Base-by-base conservation (phyloP, 2,329 filamentous ascomycete genomes). In the Colletotrichum neosansevieriae region DNA sequence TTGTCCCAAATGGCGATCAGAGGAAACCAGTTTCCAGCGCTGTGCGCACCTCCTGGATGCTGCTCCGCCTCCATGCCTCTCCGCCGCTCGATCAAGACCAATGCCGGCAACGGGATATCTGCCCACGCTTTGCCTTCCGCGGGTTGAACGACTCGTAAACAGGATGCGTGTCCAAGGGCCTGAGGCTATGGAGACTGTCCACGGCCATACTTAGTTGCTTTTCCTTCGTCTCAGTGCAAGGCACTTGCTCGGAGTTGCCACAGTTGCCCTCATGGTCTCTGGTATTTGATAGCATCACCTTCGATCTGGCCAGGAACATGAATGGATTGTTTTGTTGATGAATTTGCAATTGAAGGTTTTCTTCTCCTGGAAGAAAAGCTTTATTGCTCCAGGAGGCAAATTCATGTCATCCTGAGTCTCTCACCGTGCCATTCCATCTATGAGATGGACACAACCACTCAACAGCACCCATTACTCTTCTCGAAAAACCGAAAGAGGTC, bases 381-480 rank as follows among this genome's bases (percentile, higher is more conserved):
- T 29, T 29, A 7, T 29, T 29, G 29, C 29, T 29, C 29, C 29
- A 4, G 32, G 24, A 2, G 24, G 49, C 44, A 9, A 45, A 29
- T 9, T 32, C 4, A 38, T 54, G 60, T 45, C 65, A 65, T 68
- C 60, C 34, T 32, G 60, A 53, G 24, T 58, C 21, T 36, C 32
- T 40, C 6, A 17, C 19, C 50, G 45, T 49, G 60, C 29, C 65
- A 47, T 68, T 64, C 45, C 40, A 68, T 64, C 38, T 32, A 51
- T 69, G 49, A 60, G 66, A 69, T 21, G 66, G 42, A 57, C 47
- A 36, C 13, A n/a, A 50, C 54, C 59, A 58, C 13, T 40, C 47
- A 32, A 34, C 29, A 19, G 12, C 53, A 11, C 38, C 53, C 9
- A 19, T 2, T 21, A 10, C 44, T 44, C 44, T 64, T 67, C 58